Base-by-base conservation (phyloP, 805 yeast genomes). In the Candida nitratophila region DNA sequence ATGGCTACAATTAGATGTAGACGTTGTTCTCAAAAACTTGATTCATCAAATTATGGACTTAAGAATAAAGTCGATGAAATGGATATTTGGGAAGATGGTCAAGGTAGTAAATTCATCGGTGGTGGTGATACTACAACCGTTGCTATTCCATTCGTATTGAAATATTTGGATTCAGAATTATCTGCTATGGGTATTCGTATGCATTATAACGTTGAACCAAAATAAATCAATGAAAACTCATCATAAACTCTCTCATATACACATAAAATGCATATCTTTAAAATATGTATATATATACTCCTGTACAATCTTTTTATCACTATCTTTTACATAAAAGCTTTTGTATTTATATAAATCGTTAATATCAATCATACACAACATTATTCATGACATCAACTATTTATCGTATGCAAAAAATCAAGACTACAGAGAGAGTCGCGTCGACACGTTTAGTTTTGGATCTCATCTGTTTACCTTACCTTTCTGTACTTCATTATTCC, bases 111-210 rank as follows among this genome's bases (percentile, higher is more conserved):
- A 61, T 91, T 84, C 61, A 81, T 80, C 45, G 99, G 99, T 43
- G 99, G 99, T 59, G 81, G 78, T 47, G 76, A 93, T 48, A 88
- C 96, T n/a, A 84, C 97, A 3, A 85, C 96, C 1, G 93, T 93
- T 51, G 96, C 96, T 38, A 84, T 93, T 62, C 99, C 99, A 45
- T 93, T 90, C 62, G 99, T 93, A 30, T 77, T 93, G 74, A 86
- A 90, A 62, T 93, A 91, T 62, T 73, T 93, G 61, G 98, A 93
- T 59, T 86, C 96, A 30, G 99, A 93, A 66, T 75, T 93, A 54
- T 80, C 95, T 16, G 98, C 99, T 15, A 93, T 93, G 99, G 98
- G 98, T 68, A 89, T 93, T 54, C 82, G 86, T 66, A 74, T 93
- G 83, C 81, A 83, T 51, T 91, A 87, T 69, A 86, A 86, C 56